phyloP scores from a whole-genome alignment of 352 stramenopile genomes.

The Globisporangium alternatum region DNA sequence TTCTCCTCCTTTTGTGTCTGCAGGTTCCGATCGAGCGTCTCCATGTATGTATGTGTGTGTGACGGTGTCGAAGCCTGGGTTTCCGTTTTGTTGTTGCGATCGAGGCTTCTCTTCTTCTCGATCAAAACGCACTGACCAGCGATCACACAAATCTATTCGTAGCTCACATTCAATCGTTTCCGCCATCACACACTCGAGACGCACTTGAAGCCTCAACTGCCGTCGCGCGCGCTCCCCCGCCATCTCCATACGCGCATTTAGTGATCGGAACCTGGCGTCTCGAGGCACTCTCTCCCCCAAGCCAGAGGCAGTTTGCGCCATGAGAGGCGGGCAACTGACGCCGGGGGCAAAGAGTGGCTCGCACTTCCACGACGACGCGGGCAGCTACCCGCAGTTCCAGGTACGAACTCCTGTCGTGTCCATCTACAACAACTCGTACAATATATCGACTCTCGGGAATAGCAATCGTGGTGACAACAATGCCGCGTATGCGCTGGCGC shows the following conservation, averaged over 20 bases:
- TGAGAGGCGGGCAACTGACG: constrained; percentile 5
- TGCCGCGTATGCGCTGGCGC: not conserved
- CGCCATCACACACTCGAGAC: not conserved
- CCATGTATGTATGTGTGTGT: not conserved
- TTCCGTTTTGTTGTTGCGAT: not conserved
- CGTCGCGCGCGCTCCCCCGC: not conserved
- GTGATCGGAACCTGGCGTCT: not conserved
- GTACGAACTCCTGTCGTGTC: constrained; percentile 12
- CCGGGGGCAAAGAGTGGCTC: not conserved
- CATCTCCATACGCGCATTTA: not conserved
- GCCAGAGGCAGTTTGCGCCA: constrained; percentile 4
- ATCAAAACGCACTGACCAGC: not conserved
- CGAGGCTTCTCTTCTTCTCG: not conserved
- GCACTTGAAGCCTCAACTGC: constrained; percentile 1
- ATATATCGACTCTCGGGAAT: constrained; percentile 17
- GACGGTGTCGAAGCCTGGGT: constrained; percentile 2
- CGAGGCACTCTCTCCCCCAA: not conserved
- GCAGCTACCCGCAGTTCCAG: not conserved
- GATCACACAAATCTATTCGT: constrained; percentile 1
- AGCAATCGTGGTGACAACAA: constrained; percentile 11
- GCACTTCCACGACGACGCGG: not conserved
- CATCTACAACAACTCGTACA: constrained; percentile 23
- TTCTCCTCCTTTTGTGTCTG: not conserved
- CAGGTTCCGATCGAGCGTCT: not conserved
- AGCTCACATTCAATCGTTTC: constrained; percentile 7